Percentiles rank a stretch among this genome's conserved stretches.
Conservation (phyloP, 140 eudicot genomes). For the Bidens hawaiensis region DNA sequence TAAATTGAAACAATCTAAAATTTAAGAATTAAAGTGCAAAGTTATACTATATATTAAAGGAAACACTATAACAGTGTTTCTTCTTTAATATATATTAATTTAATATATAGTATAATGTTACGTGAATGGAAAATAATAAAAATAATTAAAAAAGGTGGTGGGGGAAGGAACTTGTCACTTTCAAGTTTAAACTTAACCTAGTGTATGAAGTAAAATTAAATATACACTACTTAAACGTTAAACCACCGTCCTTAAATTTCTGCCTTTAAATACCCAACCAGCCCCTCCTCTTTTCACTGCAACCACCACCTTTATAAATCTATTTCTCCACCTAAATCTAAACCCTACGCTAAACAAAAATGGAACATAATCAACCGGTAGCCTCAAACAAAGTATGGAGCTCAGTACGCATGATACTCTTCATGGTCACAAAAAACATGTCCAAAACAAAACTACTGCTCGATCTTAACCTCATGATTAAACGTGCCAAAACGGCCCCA, state of each 20-base stretch:
- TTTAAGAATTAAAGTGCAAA: no score
- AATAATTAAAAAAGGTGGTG: background rate
- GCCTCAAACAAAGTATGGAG: slow-evolving; percentile 47
- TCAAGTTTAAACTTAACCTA: slow-evolving; percentile 1
- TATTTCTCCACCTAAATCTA: background rate
- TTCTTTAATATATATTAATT: no score
- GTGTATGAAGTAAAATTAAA: no score
- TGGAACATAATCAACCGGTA: slow-evolving; percentile 54
- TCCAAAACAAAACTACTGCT: slow-evolving; percentile 45
- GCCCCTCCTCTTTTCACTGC: no score
- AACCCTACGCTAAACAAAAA: slow-evolving; percentile 18
- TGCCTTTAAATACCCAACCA: slow-evolving; percentile 38
- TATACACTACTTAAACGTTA: no score
- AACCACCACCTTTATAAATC: slow-evolving; percentile 1
- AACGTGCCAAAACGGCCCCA: slow-evolving; percentile 59
- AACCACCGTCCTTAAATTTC: no score
- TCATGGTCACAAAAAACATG: slow-evolving; percentile 49
- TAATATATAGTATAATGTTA: no score
- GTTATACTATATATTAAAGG: no score
- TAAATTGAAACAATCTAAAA: no score
- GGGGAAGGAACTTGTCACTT: slow-evolving; percentile 15
- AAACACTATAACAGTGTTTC: no score
- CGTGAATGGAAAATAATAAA: no score
- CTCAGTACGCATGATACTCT: slow-evolving; percentile 33
- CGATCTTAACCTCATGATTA: slow-evolving; percentile 50